Base-by-base conservation (phyloP, 495 filamentous ascomycete genomes). In the Hypoxylon intermedium region DNA sequence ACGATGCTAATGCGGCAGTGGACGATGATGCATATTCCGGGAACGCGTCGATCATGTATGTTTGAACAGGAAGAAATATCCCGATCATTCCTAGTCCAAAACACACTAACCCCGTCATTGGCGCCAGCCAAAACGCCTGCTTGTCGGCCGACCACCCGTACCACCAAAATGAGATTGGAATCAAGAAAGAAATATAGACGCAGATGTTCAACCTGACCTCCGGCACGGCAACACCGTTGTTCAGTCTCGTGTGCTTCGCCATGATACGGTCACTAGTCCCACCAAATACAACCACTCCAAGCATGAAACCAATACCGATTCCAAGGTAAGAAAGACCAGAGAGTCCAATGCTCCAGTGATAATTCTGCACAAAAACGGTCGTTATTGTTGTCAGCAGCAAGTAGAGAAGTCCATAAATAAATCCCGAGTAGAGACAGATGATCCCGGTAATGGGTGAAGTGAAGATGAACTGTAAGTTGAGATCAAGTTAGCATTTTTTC, bases 341-440 rank as follows among this genome's bases (percentile, higher is more conserved):
- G 5, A 67, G 66, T 24, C 66, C 61, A 0, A 70, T 60, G 9
- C 61, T 50, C 44, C 75, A 81, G 44, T 68, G 60, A 67, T 89
- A 88, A 0, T 76, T 71, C 13, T 72, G 60, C 19, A 72, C 68
- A 59, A 86, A 90, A 26, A 89, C 81, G 15, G 71, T 62, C 1
- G 86, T 82, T 66, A 89, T 82, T 12, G 83, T 83, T 15, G 84
- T 86, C 74, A 89, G 89, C 38, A 92, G 77, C 61, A 93, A 83
- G 71, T 92, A 93, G 15, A 92, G 71, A 34, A 87, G 86, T 9
- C 88, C 87, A 67, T 92, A 93, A 7, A 86, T 76, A 53, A 91
- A 82, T 18, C 85, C 79, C 74, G 91, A 85, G 73, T 91, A 93
- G 1, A 90, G 57, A 4, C 84, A 33, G 30, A 33, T 11, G 9